Percentiles rank a stretch among this genome's conserved stretches.
Evolutionary conservation across 2,329 filamentous ascomycete genomes (phyloP).

Genomic region (Fusarium albidum): DNA sequence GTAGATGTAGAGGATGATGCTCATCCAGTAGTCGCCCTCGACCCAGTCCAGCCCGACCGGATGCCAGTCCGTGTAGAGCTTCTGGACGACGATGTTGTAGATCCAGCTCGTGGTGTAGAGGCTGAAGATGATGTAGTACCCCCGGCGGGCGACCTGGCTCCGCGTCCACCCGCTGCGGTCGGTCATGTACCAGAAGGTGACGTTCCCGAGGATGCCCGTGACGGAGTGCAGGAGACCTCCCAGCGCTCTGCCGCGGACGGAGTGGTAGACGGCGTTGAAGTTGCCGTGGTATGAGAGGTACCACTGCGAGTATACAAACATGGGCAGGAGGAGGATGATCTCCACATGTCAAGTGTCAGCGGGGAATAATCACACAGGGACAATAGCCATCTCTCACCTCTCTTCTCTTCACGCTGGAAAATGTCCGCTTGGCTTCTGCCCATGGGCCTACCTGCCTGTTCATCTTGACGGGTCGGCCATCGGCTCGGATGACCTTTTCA

Average conservation of each 20-base stretch:
- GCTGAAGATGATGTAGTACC: background rate
- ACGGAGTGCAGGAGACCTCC: background rate
- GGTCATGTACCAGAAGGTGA: background rate
- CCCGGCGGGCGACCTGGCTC: background rate
- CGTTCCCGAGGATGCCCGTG: background rate
- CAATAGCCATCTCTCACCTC: background rate
- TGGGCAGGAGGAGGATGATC: constrained; percentile 1
- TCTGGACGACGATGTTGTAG: background rate
- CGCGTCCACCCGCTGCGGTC: background rate
- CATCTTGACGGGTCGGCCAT: constrained; percentile 1
- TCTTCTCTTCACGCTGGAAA: background rate
- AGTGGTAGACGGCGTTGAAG: constrained; percentile 2
- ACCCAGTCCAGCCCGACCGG: background rate
- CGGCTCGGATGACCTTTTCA: background rate
- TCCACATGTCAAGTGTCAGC: background rate
- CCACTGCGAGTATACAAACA: background rate
- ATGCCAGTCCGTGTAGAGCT: background rate
- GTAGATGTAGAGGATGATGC: background rate
- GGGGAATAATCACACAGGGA: background rate
- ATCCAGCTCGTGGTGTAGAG: background rate
- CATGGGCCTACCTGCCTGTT: background rate
- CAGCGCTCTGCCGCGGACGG: background rate
- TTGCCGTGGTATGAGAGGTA: background rate
- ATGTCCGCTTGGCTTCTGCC: background rate
- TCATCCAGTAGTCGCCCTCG: background rate